phyloP scores from a whole-genome alignment of 495 filamentous ascomycete species.

The Talaromyces stipitatus region DNA sequence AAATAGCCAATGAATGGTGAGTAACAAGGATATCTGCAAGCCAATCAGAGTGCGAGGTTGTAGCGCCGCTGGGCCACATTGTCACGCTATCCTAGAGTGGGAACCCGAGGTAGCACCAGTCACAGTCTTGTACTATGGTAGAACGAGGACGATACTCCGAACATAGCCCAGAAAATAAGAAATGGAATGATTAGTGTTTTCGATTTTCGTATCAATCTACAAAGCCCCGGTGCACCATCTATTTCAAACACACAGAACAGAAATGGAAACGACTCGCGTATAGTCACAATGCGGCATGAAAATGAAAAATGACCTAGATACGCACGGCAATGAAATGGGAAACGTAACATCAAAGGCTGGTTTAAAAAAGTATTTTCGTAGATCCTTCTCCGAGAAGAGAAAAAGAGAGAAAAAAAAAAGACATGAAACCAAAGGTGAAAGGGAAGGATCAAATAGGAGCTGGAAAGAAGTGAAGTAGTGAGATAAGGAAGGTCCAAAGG shows the following conservation, averaged over 20 bases:
- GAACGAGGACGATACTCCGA: conserved; percentile 16
- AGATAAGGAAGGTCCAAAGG: conserved; percentile 21
- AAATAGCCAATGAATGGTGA: neutral
- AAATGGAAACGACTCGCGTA: neutral
- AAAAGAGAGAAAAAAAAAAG: conserved; percentile 11
- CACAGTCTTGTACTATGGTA: conserved; percentile 4
- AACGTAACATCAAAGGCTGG: conserved; percentile 2
- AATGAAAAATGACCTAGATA: neutral
- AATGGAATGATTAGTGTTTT: neutral
- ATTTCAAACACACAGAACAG: neutral
- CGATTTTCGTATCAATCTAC: neutral
- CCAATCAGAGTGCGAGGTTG: neutral
- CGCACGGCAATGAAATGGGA: neutral
- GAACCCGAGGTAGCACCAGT: neutral
- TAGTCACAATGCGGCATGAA: conserved; percentile 3
- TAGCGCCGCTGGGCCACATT: neutral
- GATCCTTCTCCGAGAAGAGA: conserved; percentile 7
- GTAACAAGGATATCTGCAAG: neutral
- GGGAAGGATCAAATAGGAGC: conserved; percentile 9
- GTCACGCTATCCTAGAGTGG: neutral
- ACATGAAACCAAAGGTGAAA: conserved; percentile 9
- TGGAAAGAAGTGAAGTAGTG: conserved; percentile 11
- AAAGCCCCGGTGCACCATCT: conserved; percentile 1
- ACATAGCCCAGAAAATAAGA: neutral
- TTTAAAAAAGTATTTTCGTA: conserved; percentile 14